phyloP scores from a whole-genome alignment of 139 green algal species.

The Coelastrella sp. region DNA sequence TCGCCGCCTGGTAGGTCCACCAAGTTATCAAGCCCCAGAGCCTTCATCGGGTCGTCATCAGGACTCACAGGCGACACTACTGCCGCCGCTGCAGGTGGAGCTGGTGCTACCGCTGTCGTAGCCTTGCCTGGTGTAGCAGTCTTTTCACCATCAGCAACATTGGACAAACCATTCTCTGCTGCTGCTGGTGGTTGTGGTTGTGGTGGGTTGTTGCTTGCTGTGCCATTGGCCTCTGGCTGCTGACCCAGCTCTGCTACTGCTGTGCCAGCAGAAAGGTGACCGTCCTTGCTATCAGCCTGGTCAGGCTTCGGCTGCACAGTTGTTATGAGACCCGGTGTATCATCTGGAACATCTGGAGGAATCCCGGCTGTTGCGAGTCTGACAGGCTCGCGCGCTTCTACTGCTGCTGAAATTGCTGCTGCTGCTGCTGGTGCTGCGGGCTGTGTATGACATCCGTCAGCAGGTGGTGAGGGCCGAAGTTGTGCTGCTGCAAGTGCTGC shows the following conservation, averaged over 20 bases:
- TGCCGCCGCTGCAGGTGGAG: slow-evolving; percentile 7
- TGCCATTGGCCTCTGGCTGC: background rate
- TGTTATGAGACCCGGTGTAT: background rate
- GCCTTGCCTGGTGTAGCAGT: background rate
- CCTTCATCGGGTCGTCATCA: slow-evolving; percentile 27
- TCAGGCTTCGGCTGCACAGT: background rate
- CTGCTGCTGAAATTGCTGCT: too few species aligned
- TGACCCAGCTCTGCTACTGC: background rate
- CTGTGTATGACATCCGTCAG: too few species aligned
- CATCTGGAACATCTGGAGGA: too few species aligned
- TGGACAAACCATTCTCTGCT: background rate
- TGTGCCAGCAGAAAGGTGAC: background rate
- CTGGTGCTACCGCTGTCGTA: background rate
- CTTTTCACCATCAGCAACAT: slow-evolving; percentile 4
- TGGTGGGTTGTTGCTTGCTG: too few species aligned
- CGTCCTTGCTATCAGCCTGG: background rate
- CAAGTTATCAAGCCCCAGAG: slow-evolving; percentile 30
- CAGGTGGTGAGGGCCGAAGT: too few species aligned
- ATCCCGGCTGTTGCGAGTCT: too few species aligned
- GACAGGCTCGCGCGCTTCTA: too few species aligned
- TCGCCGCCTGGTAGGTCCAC: slow-evolving; percentile 10
- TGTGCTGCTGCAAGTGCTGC: too few species aligned
- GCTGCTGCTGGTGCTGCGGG: too few species aligned
- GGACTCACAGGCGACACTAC: background rate
- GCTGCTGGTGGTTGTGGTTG: background rate